Conservation (phyloP, 1,284 basidiomycete species). For the Baeospora myosura region DNA sequence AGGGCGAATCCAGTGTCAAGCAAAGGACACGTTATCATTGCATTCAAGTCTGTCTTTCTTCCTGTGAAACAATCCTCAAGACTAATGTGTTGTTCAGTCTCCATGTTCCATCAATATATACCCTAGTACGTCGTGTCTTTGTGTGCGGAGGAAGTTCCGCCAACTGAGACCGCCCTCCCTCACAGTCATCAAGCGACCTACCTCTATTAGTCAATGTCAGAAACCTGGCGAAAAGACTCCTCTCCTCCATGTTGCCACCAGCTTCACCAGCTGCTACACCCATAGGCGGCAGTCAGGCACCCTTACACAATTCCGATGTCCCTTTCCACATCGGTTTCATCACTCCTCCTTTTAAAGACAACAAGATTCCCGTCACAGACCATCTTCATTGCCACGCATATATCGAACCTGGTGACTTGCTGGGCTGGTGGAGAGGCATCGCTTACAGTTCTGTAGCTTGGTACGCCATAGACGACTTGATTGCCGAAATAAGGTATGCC, state of each 20-base stretch:
- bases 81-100: conserved; percentile 34
- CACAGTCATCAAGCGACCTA: conserved; percentile 65
- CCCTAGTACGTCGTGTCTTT: conserved; percentile 50
- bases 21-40: conserved; percentile 61
- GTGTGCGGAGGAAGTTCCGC: too few species aligned
- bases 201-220: conserved; percentile 60
- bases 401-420: conserved; percentile 50
- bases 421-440: conserved; percentile 66
- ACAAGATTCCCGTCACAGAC: conserved; percentile 68
- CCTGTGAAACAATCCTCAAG: background rate
- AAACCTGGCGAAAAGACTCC: conserved; percentile 49
- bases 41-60: conserved; percentile 55
- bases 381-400: conserved; percentile 72
- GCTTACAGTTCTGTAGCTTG: conserved; percentile 63
- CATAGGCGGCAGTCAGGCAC: conserved; percentile 22
- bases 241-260: conserved; percentile 38
- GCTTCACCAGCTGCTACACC: conserved; percentile 26
- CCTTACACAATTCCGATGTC: conserved; percentile 23
- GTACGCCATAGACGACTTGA: conserved; percentile 70
- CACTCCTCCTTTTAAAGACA: conserved; percentile 65
- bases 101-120: conserved; percentile 70
- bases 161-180: too few species aligned
- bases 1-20: conserved; percentile 60
- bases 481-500: conserved; percentile 69
- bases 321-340: conserved; percentile 65